These are phyloP conservation scores for Truncatella angustata DNA, from an alignment of 2,329 filamentous ascomycete species.

Conservation along the genomic window DNA sequence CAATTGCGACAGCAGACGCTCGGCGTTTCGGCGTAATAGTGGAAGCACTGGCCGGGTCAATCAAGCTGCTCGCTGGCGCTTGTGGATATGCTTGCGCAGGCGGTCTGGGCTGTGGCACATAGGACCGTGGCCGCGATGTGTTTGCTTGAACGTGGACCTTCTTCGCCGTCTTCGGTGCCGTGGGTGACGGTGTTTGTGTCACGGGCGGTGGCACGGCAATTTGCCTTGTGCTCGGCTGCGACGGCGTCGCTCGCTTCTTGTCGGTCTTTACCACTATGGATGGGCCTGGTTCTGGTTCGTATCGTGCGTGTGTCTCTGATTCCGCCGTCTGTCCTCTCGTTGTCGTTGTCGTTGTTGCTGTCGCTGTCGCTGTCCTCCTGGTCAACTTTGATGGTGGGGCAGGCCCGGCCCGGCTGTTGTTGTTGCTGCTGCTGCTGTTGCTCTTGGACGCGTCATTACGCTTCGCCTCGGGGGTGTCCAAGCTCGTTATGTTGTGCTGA, in stretches of 20 bases:
- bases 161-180: background rate
- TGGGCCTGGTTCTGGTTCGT: background rate
- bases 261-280: background rate
- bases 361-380: slow-evolving; percentile 16
- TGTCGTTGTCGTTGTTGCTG: slow-evolving; percentile 18
- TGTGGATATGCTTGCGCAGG: background rate
- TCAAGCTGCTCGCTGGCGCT: background rate
- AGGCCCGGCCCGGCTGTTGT: slow-evolving; percentile 1
- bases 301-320: background rate
- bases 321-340: slow-evolving; percentile 11
- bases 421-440: slow-evolving; percentile 8
- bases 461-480: slow-evolving; percentile 2
- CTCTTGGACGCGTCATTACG: slow-evolving; percentile 18
- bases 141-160: slow-evolving; percentile 4
- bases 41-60: background rate
- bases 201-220: background rate
- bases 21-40: slow-evolving; percentile 11
- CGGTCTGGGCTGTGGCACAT: slow-evolving; percentile 4
- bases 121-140: slow-evolving; percentile 6
- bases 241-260: slow-evolving; percentile 1
- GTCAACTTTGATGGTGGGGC: background rate
- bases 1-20: background rate
- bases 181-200: slow-evolving; percentile 1
- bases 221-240: background rate
- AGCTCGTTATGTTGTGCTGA: slow-evolving; percentile 2